Percentiles rank a stretch among this genome's conserved stretches.
Evolutionary conservation across 2,329 filamentous ascomycete genomes (phyloP).

Genomic region (Hirsutella thompsonii): DNA sequence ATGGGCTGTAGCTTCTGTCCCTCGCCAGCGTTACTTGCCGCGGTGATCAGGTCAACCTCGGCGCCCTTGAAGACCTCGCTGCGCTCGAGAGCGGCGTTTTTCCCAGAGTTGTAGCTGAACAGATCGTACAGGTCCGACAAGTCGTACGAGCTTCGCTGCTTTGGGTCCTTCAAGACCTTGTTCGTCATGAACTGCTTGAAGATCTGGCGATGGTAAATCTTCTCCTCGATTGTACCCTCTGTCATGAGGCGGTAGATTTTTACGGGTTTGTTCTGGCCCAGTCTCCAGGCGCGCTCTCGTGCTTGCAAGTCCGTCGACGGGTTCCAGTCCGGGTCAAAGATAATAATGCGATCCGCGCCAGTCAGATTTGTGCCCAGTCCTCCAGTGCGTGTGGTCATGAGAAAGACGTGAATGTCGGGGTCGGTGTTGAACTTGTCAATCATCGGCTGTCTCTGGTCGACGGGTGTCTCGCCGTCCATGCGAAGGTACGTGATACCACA

Average conservation of each 20-base stretch:
- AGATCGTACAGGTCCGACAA: slow-evolving; percentile 83
- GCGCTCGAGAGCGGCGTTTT: slow-evolving; percentile 54
- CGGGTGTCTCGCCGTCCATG: slow-evolving; percentile 88
- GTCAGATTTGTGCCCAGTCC: slow-evolving; percentile 90
- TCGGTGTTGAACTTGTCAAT: slow-evolving; percentile 89
- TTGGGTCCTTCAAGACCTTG: slow-evolving; percentile 88
- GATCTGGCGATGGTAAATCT: slow-evolving; percentile 97
- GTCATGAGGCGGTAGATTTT: slow-evolving; percentile 98
- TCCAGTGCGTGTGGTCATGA: slow-evolving; percentile 91
- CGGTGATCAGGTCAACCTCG: slow-evolving; percentile 39
- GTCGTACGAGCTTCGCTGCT: slow-evolving; percentile 84
- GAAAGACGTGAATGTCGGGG: slow-evolving; percentile 69
- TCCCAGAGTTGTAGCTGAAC: slow-evolving; percentile 54
- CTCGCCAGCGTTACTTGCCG: slow-evolving; percentile 1
- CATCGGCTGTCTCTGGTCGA: slow-evolving; percentile 76
- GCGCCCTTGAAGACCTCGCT: slow-evolving; percentile 79
- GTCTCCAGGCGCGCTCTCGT: slow-evolving; percentile 85
- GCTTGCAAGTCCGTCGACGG: slow-evolving; percentile 94
- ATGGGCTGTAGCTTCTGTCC: slow-evolving; percentile 1
- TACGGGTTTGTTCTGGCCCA: slow-evolving; percentile 90
- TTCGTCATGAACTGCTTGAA: slow-evolving; percentile 98
- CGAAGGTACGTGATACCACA: slow-evolving; percentile 63
- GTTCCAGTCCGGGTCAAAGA: slow-evolving; percentile 98
- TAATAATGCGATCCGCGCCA: slow-evolving; percentile 89
- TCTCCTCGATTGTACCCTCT: slow-evolving; percentile 94